These are phyloP conservation scores for Pestalotiopsis sp. DNA, from an alignment of 2,329 filamentous ascomycete species.

Conservation along the genomic window DNA sequence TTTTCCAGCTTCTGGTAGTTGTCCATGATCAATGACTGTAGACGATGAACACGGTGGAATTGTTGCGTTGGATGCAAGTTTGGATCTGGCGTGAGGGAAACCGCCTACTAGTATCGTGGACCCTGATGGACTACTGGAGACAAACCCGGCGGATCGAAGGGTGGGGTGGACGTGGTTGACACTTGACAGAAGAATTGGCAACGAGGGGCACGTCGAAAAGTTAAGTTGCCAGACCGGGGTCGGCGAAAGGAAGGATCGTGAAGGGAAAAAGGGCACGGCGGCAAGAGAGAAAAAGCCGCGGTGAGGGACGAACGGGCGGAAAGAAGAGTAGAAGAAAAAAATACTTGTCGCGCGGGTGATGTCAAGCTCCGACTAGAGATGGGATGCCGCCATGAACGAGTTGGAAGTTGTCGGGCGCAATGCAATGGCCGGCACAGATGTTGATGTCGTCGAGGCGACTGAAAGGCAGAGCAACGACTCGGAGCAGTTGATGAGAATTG, in stretches of 20 bases:
- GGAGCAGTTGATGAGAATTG: too few relatives aligned
- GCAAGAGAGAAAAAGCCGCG: neutral
- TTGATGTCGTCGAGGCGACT: neutral
- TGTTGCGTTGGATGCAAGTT: neutral
- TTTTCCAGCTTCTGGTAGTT: slow-evolving; percentile 98
- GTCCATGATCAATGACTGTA: slow-evolving; percentile 63
- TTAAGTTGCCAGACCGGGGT: neutral
- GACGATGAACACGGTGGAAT: slow-evolving; percentile 1
- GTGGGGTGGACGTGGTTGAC: neutral
- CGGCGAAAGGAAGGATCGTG: slow-evolving; percentile 2
- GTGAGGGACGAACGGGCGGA: neutral
- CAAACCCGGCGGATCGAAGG: neutral
- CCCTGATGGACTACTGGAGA: neutral
- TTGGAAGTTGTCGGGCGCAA: neutral
- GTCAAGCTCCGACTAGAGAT: neutral
- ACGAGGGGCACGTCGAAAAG: neutral
- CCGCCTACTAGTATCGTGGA: neutral
- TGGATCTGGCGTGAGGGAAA: neutral
- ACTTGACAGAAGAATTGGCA: neutral
- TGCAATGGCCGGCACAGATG: neutral
- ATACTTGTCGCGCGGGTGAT: neutral
- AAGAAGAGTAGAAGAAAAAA: neutral
- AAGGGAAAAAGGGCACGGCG: neutral
- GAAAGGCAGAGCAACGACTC: too few relatives aligned
- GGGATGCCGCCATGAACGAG: neutral